Evolutionary conservation across 2,329 filamentous ascomycete species (phyloP).

Genomic region (Gnomoniopsis sp.): DNA sequence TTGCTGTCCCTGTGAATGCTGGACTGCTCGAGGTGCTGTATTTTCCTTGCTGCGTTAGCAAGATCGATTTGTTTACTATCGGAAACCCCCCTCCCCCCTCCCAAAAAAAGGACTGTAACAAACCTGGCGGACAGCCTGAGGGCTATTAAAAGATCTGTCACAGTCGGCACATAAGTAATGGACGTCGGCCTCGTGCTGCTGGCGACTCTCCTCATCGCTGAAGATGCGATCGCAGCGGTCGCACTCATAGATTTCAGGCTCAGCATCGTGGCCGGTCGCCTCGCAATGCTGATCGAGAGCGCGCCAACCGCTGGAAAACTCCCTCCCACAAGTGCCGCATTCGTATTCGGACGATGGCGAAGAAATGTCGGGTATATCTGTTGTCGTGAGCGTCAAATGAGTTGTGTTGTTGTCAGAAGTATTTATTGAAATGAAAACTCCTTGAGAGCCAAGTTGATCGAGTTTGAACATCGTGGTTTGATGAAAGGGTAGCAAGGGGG

Average conservation of each 20-base stretch:
- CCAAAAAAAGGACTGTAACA: constrained; percentile 2
- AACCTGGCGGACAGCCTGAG: constrained; percentile 30
- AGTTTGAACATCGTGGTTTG: too few species aligned
- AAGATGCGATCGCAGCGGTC: neutral
- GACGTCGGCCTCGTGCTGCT: constrained; percentile 4
- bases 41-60: neutral
- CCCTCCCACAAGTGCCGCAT: constrained; percentile 1
- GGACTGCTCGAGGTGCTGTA: constrained; percentile 55
- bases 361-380: too few species aligned
- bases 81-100: too few species aligned
- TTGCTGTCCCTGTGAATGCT: constrained; percentile 41
- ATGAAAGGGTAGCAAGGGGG: too few species aligned
- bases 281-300: constrained; percentile 6
- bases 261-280: neutral
- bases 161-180: constrained; percentile 15
- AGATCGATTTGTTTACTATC: neutral
- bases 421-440: too few species aligned
- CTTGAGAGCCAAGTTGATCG: too few species aligned
- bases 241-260: constrained; percentile 6
- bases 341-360: too few species aligned
- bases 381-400: too few species aligned
- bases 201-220: neutral
- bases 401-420: too few species aligned
- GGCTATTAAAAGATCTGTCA: neutral
- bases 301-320: constrained; percentile 1